These are phyloP conservation scores for Prunus mongolica DNA, from an alignment of 306 rosid genomes.

Conservation along the genomic window DNA sequence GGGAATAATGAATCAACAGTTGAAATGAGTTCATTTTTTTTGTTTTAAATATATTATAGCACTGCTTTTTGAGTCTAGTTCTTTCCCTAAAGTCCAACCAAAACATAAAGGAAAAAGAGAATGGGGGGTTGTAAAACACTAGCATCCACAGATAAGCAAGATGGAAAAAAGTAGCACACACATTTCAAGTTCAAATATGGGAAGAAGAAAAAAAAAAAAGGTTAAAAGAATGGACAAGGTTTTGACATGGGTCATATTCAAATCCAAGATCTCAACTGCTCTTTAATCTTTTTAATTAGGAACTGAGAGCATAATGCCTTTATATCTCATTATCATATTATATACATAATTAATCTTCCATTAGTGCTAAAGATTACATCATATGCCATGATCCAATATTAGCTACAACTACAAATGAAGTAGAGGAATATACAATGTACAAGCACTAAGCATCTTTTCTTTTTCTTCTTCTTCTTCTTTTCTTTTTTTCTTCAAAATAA, in stretches of 20 bases:
- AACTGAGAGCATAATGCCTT: slow-evolving; percentile 19
- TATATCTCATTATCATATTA: slow-evolving; percentile 25
- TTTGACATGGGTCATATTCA: slow-evolving; percentile 43
- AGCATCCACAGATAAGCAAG: slow-evolving; percentile 11
- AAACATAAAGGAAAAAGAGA: slow-evolving; percentile 6
- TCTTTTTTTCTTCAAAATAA: neutral
- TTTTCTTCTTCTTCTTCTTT: too few species aligned
- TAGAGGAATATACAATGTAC: slow-evolving; percentile 55
- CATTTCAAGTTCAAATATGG: slow-evolving; percentile 25
- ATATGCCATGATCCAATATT: slow-evolving; percentile 38
- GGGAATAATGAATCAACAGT: too few species aligned
- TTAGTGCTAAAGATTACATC: slow-evolving; percentile 52
- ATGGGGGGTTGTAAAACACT: slow-evolving; percentile 13
- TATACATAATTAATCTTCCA: slow-evolving; percentile 14
- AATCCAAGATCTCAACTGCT: slow-evolving; percentile 28
- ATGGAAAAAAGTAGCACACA: slow-evolving; percentile 28
- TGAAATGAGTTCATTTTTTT: too few species aligned
- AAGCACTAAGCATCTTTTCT: slow-evolving; percentile 38
- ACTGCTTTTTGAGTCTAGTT: neutral
- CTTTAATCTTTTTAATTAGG: neutral
- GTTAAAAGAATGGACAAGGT: slow-evolving; percentile 46
- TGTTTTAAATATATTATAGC: too few species aligned
- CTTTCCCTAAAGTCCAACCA: slow-evolving; percentile 9
- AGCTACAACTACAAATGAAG: slow-evolving; percentile 12
- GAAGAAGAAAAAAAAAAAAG: neutral